phyloP scores from a whole-genome alignment of 306 rosid genomes.

The Astragalus glycyphyllos region DNA sequence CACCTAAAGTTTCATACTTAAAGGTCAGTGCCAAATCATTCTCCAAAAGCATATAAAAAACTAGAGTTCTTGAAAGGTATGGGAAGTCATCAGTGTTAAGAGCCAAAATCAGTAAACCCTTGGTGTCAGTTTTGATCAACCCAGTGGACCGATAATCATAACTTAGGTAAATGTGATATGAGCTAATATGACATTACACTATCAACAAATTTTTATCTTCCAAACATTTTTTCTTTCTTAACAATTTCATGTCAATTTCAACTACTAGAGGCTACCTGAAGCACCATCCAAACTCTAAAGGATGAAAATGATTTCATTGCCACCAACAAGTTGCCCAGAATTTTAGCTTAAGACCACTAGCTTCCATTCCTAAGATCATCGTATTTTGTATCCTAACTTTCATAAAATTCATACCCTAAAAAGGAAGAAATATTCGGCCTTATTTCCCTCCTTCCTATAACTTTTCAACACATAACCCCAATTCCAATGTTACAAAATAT shows the following conservation, averaged over 20 bases:
- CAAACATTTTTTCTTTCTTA: neutral
- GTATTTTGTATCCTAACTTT: conserved; percentile 15
- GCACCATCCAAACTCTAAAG: conserved; percentile 20
- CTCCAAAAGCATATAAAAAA: conserved; percentile 34
- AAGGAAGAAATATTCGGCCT: neutral
- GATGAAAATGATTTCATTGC: neutral
- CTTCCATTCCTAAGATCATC: conserved; percentile 17
- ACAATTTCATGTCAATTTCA: conserved; percentile 28
- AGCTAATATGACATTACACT: neutral
- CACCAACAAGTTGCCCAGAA: conserved; percentile 1
- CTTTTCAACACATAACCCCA: neutral
- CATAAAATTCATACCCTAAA: conserved; percentile 6
- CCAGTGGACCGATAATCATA: too few species aligned
- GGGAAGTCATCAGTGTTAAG: conserved; percentile 2
- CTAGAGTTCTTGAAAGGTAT: neutral
- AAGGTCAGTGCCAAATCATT: conserved; percentile 27
- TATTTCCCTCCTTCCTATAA: neutral
- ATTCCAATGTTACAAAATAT: neutral
- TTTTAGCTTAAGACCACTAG: neutral
- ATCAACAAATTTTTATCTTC: conserved; percentile 20
- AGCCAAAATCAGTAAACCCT: too few species aligned
- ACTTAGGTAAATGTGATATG: neutral
- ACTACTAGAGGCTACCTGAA: conserved; percentile 16
- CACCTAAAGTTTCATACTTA: conserved; percentile 28
- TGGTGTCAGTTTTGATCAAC: too few species aligned